phyloP scores from a whole-genome alignment of 352 stramenopile genomes.

The Globisporangium rhizosaccharum region DNA sequence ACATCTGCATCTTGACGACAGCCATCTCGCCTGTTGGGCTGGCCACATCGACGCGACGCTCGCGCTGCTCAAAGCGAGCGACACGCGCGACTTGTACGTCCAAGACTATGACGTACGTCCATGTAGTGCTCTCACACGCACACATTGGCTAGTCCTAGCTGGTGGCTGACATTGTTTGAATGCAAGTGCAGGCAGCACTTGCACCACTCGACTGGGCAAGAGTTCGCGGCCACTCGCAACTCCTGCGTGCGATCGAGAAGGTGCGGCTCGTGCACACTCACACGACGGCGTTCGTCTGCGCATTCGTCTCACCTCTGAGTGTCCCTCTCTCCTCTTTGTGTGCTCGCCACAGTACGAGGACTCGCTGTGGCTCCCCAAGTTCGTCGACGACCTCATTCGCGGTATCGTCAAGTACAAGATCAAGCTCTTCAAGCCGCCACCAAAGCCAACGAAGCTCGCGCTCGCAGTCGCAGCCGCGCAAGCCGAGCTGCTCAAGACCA shows the following conservation, averaged over 20 bases:
- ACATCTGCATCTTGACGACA: constrained; percentile 8
- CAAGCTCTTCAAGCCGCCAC: constrained; percentile 53
- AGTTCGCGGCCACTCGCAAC: constrained; percentile 33
- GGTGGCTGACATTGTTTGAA: neutral
- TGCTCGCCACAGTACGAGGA: constrained; percentile 39
- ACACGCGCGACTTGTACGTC: constrained; percentile 56
- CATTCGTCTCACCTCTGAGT: neutral
- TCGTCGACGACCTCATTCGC: constrained; percentile 61
- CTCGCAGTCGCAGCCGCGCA: neutral
- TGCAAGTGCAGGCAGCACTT: constrained; percentile 19
- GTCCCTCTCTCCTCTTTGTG: neutral
- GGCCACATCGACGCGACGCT: constrained; percentile 55
- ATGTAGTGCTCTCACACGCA: neutral
- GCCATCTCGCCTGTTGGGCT: constrained; percentile 63
- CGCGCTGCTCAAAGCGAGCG: constrained; percentile 36
- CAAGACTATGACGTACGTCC: constrained; percentile 56
- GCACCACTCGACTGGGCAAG: constrained; percentile 56
- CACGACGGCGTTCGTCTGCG: neutral
- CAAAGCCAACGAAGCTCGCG: constrained; percentile 18
- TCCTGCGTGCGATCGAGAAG: constrained; percentile 54
- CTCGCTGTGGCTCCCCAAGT: constrained; percentile 59
- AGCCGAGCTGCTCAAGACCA: neutral
- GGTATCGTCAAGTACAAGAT: constrained; percentile 74
- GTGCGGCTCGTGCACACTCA: constrained; percentile 10
- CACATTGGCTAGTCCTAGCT: neutral